Evolutionary conservation across 192 early-diverging fungal species (phyloP), one percentile per base, ranked within the genome.

Genomic region (Endogone sp.): DNA sequence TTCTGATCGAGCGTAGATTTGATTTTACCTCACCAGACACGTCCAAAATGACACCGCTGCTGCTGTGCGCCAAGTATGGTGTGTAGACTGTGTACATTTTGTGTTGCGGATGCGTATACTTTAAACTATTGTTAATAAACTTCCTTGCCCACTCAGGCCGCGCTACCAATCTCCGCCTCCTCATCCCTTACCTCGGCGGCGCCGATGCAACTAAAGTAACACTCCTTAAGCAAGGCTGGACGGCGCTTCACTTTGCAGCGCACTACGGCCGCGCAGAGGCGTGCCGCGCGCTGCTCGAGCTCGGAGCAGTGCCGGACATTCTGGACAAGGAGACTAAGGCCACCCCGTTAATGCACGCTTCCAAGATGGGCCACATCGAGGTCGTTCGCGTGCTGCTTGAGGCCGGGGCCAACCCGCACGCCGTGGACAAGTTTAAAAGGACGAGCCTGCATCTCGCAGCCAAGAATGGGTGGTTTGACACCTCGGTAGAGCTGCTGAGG

Each of bases 61-160:
- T 82, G 2, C 64, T 83, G 60, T 81, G 81, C 25, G 83, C 85
- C 9, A 82, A 75, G 54, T 86, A 71, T 70, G 85, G 37, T 49
- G 37, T 11, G 37, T 49, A 11, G 37, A 16, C 9, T 49, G 37
- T 4, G 16, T 49, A 16, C 16, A 1, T 16, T 49, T 49, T 16
- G n/a, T n/a, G n/a, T 49, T 6, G 84, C 37, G 65, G 71, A 56
- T n/a, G 16, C 8, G 57, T 70, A 26, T 71, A 78, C 22, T 26
- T 77, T 13, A 49, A 70, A 27, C 32, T 65, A 24, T 57, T 23
- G 70, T 67, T n/a, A 62, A 73, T 22, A 31, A 64, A 27, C n/a
- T 3, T 22, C 26, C 60, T 16, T 60, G 67, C 8, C 59, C 60
- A 49, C 37, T 16, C 37, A 49, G 37, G 37, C 37, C 37, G 37